Base-by-base conservation (phyloP, 2,329 filamentous ascomycete genomes). In the Hysterium pulicare region DNA sequence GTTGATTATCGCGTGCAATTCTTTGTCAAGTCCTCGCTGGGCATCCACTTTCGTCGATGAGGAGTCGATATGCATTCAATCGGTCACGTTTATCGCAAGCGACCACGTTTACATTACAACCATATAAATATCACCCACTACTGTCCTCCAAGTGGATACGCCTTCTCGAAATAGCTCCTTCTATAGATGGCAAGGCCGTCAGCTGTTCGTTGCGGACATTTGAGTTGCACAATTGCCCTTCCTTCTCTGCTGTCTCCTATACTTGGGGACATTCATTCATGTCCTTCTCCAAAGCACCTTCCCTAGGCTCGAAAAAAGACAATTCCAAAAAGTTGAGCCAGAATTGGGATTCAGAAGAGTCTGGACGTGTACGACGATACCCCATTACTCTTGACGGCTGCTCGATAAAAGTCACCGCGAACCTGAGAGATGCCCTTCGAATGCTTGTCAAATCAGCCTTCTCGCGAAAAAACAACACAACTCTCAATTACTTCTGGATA, bases 401-500 rank as follows among this genome's bases (percentile, higher is more conserved):
- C 9, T 34, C 53, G 11, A 45, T 58, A 20, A 50, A 50, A 30
- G 48, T 59, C 33, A 55, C 50, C 2, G 33, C 44, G 26, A 59
- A 57, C 33, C 47, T 61, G 9, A 45, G 48, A 23, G 49, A 57
- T 44, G 56, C 56, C n/a, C 37, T 58, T 2, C 49, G 33, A 7
- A 58, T 59, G 55, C 52, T 61, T 21, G 37, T 37, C 8, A 48
- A 41, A 19, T 24, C 48, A 5, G 35, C 44, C 15, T 37, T 36
- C 11, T 39, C 49, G 26, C 38, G 21, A 42, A 33, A 26, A 16
- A 42, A 4, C 37, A 45, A 35, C 26, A 39, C 0, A 38, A 33
- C 10, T 47, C 21, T 6, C 41, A 20, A 19, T 8, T 57, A 58
- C 32, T 52, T 59, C 34, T 63, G 58, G 60, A 52, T 62, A 19